Conservation (phyloP, 75 land plant genomes). For the Pseudotsuga menziesii region DNA sequence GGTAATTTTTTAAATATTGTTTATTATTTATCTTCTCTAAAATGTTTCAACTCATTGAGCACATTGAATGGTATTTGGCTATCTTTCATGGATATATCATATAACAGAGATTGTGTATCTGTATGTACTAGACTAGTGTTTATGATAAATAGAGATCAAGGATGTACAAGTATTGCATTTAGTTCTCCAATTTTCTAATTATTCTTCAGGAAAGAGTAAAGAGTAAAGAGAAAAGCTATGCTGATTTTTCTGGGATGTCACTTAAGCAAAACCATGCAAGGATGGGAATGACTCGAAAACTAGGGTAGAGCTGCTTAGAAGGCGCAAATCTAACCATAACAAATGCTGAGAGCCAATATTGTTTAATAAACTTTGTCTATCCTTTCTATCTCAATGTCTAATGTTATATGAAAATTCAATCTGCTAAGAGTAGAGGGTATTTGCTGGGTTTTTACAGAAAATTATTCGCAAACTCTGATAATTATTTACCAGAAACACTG, state of each 20-base stretch:
- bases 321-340: not conserved
- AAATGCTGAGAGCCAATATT: not conserved
- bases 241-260: not conserved
- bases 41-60: not conserved
- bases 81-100: not conserved
- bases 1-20: slow-evolving; percentile 26
- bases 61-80: not conserved
- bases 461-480: not conserved
- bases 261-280: not conserved
- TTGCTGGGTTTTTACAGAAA: not conserved
- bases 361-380: not conserved
- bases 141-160: not conserved
- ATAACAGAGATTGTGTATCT: not conserved
- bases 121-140: not conserved
- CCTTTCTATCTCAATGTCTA: not conserved
- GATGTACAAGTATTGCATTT: not conserved
- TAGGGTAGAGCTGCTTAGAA: not conserved
- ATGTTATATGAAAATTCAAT: not conserved
- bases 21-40: not conserved
- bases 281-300: not conserved
- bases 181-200: too few relatives aligned
- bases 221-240: not conserved
- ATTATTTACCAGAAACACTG: not conserved
- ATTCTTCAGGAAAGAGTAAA: not conserved
- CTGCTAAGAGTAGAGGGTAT: not conserved